Evolutionary conservation across 345 rosid species (phyloP).

Genomic region (Microcos paniculata): DNA sequence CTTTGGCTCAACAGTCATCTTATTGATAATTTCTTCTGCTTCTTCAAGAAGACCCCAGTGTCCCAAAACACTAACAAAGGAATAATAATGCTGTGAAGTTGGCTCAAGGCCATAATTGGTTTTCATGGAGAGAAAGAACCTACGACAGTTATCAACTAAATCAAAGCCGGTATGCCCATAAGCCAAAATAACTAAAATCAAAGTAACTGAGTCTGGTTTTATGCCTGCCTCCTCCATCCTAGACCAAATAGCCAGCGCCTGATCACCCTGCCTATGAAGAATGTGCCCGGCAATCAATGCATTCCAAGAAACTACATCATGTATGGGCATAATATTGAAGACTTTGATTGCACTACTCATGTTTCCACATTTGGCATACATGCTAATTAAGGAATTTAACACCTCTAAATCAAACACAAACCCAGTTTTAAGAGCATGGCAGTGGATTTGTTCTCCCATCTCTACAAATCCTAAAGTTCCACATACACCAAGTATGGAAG

Average conservation of each 20-base stretch:
- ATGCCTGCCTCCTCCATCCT: constrained; percentile 41
- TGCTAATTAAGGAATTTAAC: constrained; percentile 69
- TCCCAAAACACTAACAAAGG: constrained; percentile 65
- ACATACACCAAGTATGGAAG: constrained; percentile 56
- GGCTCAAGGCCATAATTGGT: constrained; percentile 47
- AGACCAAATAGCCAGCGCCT: constrained; percentile 58
- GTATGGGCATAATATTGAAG: constrained; percentile 48
- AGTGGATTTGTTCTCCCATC: constrained; percentile 74
- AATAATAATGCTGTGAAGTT: constrained; percentile 62
- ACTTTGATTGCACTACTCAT: constrained; percentile 44
- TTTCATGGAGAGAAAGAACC: constrained; percentile 58
- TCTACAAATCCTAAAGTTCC: constrained; percentile 71
- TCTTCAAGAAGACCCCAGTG: constrained; percentile 75
- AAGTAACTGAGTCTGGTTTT: constrained; percentile 55
- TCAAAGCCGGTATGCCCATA: constrained; percentile 41
- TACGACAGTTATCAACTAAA: constrained; percentile 51
- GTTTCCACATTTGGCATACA: constrained; percentile 68
- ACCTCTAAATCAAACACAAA: constrained; percentile 45
- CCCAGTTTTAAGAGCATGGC: constrained; percentile 58
- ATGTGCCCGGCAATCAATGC: constrained; percentile 64
- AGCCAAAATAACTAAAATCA: constrained; percentile 32
- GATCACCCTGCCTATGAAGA: constrained; percentile 71
- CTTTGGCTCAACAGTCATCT: constrained; percentile 55
- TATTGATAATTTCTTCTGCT: constrained; percentile 58
- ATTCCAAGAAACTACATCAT: constrained; percentile 75